Evolutionary conservation across 164 flowering plant species (phyloP).

Genomic region (Annona cherimola): DNA sequence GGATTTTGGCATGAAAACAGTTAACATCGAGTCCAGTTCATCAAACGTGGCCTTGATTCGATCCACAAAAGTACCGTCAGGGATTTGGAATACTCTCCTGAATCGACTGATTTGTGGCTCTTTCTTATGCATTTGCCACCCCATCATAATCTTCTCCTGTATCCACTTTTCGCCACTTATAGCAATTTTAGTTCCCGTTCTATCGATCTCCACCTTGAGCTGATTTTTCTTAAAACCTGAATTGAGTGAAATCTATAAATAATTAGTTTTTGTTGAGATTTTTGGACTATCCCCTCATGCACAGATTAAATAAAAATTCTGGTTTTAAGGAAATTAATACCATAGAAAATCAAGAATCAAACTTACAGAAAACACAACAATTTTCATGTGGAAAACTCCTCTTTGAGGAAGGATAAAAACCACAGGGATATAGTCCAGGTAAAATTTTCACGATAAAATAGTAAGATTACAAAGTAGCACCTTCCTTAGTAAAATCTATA

Average conservation of each 20-base stretch:
- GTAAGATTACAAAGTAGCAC: no score
- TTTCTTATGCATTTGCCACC: slow-evolving; percentile 38
- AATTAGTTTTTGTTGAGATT: no score
- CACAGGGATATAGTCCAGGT: no score
- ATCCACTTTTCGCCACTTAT: slow-evolving; percentile 47
- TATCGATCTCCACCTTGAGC: slow-evolving; percentile 48
- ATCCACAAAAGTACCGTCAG: slow-evolving; percentile 53
- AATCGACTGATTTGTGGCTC: slow-evolving; percentile 38
- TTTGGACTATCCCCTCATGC: no score
- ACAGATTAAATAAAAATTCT: no score
- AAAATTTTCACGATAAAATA: no score
- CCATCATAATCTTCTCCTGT: slow-evolving; percentile 43
- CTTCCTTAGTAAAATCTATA: no score
- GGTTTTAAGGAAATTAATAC: no score
- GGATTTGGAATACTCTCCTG: slow-evolving; percentile 49
- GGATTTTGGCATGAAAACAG: slow-evolving; percentile 51
- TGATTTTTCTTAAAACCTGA: slow-evolving; percentile 46
- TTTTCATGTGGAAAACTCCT: no score
- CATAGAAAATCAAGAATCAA: no score
- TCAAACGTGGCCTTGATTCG: slow-evolving; percentile 46
- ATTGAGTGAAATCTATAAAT: neutral
- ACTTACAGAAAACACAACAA: no score
- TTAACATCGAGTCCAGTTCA: slow-evolving; percentile 38
- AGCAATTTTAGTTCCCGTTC: slow-evolving; percentile 43
- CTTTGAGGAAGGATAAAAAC: no score